phyloP scores from a whole-genome alignment of 2,329 filamentous ascomycete genomes.

The Orbilia blumenaviensis region DNA sequence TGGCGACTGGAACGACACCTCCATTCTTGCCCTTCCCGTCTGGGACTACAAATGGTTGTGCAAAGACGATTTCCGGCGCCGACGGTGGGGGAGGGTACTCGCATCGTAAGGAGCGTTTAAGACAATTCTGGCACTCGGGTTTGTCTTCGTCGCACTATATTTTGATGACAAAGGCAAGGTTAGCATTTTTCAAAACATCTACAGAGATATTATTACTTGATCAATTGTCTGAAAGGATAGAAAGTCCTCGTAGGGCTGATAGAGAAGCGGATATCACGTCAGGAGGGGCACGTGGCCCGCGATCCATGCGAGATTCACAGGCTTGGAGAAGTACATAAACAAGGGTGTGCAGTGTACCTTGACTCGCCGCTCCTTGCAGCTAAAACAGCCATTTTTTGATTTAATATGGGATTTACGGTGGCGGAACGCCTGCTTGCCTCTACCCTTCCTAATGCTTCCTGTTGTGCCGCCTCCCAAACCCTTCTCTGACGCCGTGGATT shows the following conservation, averaged over 20 bases:
- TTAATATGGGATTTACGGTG: constrained; percentile 54
- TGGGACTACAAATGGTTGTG: constrained; percentile 36
- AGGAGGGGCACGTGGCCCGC: constrained; percentile 10
- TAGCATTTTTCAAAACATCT: not conserved
- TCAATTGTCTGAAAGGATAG: not conserved
- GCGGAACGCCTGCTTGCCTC: constrained; percentile 48
- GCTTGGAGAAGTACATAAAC: constrained; percentile 1
- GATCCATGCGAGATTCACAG: not conserved
- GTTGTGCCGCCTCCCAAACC: not conserved
- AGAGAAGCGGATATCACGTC: not conserved
- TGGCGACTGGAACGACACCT: constrained; percentile 21
- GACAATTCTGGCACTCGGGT: constrained; percentile 49
- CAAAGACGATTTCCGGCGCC: constrained; percentile 51
- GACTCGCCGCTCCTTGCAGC: constrained; percentile 51
- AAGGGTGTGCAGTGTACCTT: constrained; percentile 37
- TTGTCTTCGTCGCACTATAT: constrained; percentile 48
- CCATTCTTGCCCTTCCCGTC: constrained; percentile 31
- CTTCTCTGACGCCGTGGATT: constrained; percentile 8
- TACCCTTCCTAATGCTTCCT: constrained; percentile 25
- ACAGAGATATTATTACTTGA: not conserved
- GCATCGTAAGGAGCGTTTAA: constrained; percentile 47
- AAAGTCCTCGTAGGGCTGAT: not conserved
- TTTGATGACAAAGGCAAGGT: not conserved
- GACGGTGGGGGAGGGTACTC: constrained; percentile 52
- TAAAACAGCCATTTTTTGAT: constrained; percentile 52